Evolutionary conservation across 202 grass and related monocot genomes (phyloP).

Genomic region (Zizania palustris): DNA sequence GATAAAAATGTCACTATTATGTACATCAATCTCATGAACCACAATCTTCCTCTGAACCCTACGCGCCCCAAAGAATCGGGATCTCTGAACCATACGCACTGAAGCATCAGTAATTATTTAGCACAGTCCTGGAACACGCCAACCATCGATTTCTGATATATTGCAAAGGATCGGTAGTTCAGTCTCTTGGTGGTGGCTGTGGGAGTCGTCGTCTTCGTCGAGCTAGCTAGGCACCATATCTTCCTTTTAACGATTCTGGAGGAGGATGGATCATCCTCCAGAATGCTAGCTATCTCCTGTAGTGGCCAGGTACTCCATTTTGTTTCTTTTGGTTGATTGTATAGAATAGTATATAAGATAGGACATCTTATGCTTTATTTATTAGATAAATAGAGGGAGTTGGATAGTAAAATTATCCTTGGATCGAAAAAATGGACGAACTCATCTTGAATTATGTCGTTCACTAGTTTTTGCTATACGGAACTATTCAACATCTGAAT

Average conservation of each 20-base stretch:
- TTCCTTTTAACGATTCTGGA: constrained; percentile 62
- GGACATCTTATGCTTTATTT: too few relatives aligned
- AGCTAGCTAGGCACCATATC: constrained; percentile 76
- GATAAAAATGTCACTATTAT: constrained; percentile 23
- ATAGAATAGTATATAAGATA: too few relatives aligned
- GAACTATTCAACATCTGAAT: too few relatives aligned
- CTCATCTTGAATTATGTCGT: too few relatives aligned
- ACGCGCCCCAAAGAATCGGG: background rate
- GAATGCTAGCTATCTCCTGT: constrained; percentile 65
- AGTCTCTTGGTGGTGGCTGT: constrained; percentile 1
- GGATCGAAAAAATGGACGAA: too few relatives aligned
- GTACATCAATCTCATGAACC: constrained; percentile 29
- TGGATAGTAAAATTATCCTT: too few relatives aligned
- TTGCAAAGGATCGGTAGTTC: background rate
- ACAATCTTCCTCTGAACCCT: background rate
- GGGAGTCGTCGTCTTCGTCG: background rate
- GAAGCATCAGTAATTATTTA: constrained; percentile 37
- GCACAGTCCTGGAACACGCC: background rate
- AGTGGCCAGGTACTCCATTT: constrained; percentile 65
- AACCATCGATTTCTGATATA: background rate
- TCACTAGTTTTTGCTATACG: too few relatives aligned
- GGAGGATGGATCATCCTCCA: constrained; percentile 99
- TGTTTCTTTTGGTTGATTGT: constrained; percentile 40
- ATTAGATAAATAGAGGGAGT: too few relatives aligned
- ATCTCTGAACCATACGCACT: background rate